Evolutionary conservation across 179 eudicot genomes (phyloP).

Genomic region (Vitellaria paradoxa): DNA sequence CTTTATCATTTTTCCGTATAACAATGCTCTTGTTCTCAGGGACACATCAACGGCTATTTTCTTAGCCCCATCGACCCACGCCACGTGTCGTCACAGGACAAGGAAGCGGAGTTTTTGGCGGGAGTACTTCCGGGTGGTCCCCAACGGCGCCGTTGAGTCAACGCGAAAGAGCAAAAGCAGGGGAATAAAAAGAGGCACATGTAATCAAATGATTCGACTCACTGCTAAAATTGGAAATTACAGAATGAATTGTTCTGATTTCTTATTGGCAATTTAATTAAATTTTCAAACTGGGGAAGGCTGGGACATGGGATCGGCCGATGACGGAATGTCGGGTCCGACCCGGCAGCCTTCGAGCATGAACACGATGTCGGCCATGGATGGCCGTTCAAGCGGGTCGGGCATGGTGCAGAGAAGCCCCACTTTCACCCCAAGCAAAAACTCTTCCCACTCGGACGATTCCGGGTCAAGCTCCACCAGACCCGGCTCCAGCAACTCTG

Average conservation of each 20-base stretch:
- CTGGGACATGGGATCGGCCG: conserved; percentile 23
- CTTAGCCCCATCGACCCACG: background rate
- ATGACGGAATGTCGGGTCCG: conserved; percentile 28
- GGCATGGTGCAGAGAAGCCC: conserved; percentile 28
- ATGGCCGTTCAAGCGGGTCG: conserved; percentile 26
- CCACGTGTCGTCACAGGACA: conserved; percentile 10
- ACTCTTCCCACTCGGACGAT: conserved; percentile 37
- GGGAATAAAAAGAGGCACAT: background rate
- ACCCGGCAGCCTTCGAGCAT: conserved; percentile 36
- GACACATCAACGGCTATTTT: conserved; percentile 15
- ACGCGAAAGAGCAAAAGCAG: background rate
- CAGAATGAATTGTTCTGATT: conserved; percentile 5
- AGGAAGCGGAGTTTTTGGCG: background rate
- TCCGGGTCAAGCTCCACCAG: conserved; percentile 42
- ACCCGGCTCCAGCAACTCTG: conserved; percentile 43
- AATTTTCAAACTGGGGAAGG: conserved; percentile 14
- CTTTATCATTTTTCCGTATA: background rate
- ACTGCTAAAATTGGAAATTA: background rate
- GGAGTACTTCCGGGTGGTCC: background rate
- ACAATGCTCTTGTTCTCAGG: background rate
- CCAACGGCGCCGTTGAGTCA: background rate
- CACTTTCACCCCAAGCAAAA: conserved; percentile 32
- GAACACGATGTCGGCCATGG: conserved; percentile 28
- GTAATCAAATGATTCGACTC: background rate
- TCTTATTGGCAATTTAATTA: background rate